These are phyloP conservation scores for Pezicula carpinea DNA, from an alignment of 2,329 filamentous ascomycete species.

Conservation along the genomic window DNA sequence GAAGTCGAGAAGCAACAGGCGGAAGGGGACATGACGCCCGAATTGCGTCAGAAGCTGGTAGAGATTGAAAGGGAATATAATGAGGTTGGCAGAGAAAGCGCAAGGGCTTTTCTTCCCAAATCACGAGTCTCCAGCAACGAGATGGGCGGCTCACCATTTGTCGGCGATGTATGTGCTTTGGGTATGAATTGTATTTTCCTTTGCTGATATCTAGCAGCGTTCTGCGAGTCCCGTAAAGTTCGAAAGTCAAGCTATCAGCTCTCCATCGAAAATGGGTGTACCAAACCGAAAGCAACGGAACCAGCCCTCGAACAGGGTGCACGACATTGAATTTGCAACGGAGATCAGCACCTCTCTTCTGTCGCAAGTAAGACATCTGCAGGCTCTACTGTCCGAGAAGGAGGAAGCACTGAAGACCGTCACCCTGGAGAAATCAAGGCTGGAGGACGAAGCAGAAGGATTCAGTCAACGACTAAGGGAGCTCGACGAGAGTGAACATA, in stretches of 20 bases:
- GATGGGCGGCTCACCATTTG: slow-evolving; percentile 38
- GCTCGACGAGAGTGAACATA: slow-evolving; percentile 89
- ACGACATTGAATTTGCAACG: slow-evolving; percentile 97
- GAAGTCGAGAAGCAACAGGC: slow-evolving; percentile 77
- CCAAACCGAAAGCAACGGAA: slow-evolving; percentile 87
- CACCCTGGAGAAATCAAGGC: slow-evolving; percentile 68
- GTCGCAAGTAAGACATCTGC: slow-evolving; percentile 87
- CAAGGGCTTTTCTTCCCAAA: slow-evolving; percentile 81
- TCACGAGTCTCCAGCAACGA: slow-evolving; percentile 74
- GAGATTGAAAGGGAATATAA: slow-evolving; percentile 95
- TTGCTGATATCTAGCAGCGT: slow-evolving; percentile 42
- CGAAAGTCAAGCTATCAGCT: slow-evolving; percentile 76
- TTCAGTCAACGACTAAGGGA: slow-evolving; percentile 75
- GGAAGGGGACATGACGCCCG: slow-evolving; percentile 74
- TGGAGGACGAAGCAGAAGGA: slow-evolving; percentile 78
- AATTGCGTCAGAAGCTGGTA: slow-evolving; percentile 74
- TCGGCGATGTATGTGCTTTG: slow-evolving; percentile 30
- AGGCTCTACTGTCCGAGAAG: slow-evolving; percentile 77
- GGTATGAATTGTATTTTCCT: slow-evolving; percentile 5
- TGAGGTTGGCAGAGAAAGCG: slow-evolving; percentile 85
- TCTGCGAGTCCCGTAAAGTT: slow-evolving; percentile 73
- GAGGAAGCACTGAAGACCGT: slow-evolving; percentile 78
- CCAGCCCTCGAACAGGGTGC: slow-evolving; percentile 79
- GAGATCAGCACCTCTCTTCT: slow-evolving; percentile 95
- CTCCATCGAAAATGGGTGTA: slow-evolving; percentile 83